Percentiles rank a stretch among this genome's conserved stretches.
Conservation (phyloP, 2,329 filamentous ascomycete species). For the Hypoxylon sp. region DNA sequence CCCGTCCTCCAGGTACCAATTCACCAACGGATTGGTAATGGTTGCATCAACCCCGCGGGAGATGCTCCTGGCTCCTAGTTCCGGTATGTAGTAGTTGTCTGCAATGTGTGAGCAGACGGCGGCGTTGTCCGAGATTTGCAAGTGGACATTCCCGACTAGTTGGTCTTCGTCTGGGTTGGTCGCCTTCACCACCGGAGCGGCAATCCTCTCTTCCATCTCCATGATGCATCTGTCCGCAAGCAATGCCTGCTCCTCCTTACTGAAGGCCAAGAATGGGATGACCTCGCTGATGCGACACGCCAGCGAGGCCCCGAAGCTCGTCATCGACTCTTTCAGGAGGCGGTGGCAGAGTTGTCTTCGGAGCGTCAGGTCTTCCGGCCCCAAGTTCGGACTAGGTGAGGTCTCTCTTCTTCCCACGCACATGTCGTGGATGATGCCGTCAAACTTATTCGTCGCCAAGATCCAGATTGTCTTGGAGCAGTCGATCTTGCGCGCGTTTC, state of each 20-base stretch:
- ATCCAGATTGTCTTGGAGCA: constrained; percentile 58
- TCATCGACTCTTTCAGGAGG: constrained; percentile 24
- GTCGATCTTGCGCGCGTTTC: constrained; percentile 47
- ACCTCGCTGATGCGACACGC: constrained; percentile 51
- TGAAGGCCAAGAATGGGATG: constrained; percentile 40
- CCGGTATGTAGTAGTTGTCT: constrained; percentile 42
- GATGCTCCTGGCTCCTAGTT: constrained; percentile 48
- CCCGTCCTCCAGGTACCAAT: constrained; percentile 43
- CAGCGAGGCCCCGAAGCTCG: constrained; percentile 45
- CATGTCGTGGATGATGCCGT: constrained; percentile 50
- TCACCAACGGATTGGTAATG: constrained; percentile 35
- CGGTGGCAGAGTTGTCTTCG: constrained; percentile 22
- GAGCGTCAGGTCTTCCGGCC: constrained; percentile 14
- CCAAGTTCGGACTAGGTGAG: constrained; percentile 12
- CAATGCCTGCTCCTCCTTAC: constrained; percentile 45
- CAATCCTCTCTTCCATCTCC: constrained; percentile 41
- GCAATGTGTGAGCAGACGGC: constrained; percentile 45
- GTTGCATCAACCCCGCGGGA: constrained; percentile 37
- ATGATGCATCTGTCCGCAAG: constrained; percentile 53
- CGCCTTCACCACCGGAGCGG: constrained; percentile 42
- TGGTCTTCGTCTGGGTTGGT: constrained; percentile 41
- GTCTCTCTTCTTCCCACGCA: constrained; percentile 38
- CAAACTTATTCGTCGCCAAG: constrained; percentile 54
- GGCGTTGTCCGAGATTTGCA: constrained; percentile 43
- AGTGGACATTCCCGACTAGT: constrained; percentile 45